Percentiles rank a stretch among this genome's conserved stretches.
Conservation (phyloP, 2,329 filamentous ascomycete species). For the Gnomoniopsis smithogilvyi region DNA sequence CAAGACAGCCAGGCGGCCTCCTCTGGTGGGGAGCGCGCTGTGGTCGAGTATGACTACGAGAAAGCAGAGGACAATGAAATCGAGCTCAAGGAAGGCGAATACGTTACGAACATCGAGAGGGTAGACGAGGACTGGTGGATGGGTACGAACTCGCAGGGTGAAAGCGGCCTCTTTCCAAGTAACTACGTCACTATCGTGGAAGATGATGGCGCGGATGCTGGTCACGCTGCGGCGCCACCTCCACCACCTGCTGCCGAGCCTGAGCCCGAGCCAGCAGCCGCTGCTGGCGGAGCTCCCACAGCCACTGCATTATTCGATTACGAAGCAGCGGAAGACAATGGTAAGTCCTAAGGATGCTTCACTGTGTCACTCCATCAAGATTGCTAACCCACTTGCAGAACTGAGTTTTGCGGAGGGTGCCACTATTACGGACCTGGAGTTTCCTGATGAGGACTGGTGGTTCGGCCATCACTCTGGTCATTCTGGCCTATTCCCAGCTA, state of each 20-base stretch:
- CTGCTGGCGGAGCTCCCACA: conserved; percentile 50
- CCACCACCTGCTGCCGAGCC: conserved; percentile 33
- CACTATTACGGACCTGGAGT: conserved; percentile 79
- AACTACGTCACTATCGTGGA: conserved; percentile 92
- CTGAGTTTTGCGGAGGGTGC: conserved; percentile 86
- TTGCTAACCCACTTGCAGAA: conserved; percentile 41
- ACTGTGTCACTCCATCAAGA: neutral
- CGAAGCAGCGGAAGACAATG: conserved; percentile 93
- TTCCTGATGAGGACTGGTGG: conserved; percentile 99
- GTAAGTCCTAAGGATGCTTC: conserved; percentile 35
- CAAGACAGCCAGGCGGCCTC: conserved; percentile 32
- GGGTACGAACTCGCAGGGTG: conserved; percentile 81
- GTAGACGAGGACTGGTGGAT: conserved; percentile 99
- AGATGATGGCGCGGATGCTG: conserved; percentile 44
- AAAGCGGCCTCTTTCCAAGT: conserved; percentile 85
- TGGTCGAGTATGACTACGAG: conserved; percentile 93
- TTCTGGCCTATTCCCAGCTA: conserved; percentile 78
- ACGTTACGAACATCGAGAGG: conserved; percentile 90
- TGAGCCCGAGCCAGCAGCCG: conserved; percentile 36
- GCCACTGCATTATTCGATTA: conserved; percentile 93
- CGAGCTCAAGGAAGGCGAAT: conserved; percentile 83
- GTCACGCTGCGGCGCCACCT: conserved; percentile 25
- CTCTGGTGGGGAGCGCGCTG: conserved; percentile 63
- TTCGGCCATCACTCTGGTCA: conserved; percentile 79
- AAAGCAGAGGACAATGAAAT: conserved; percentile 98